Base-by-base conservation (phyloP, 1,139 yeast genomes). In the Kluyveromyces marxianus region DNA sequence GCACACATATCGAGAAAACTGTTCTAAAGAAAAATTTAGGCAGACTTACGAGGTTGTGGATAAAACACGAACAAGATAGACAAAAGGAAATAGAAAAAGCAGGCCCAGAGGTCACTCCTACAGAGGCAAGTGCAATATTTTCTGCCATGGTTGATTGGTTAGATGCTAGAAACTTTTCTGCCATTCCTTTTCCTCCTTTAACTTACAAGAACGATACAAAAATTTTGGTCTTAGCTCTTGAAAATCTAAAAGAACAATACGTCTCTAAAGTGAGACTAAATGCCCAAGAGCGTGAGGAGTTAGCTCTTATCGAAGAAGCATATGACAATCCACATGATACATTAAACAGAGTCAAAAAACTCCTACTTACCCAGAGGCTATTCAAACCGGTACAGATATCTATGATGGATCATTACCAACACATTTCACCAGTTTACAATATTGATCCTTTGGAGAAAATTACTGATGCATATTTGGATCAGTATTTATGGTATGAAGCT, bases 281-380 rank as follows among this genome's bases (percentile, higher is more conserved):
- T 56, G 83, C 95, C 7, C 70, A 83, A 4, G 96, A 94, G 63
- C 75, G 97, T 52, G 97, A 92, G 63, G 98, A 92, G 58, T 68
- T 92, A 50, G 95, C 97, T 0, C 70, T 92, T 52, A 89, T 94
- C 45, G 98, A 94, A 60, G 96, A 89, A 59, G 97, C 97, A 0
- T 92, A 88, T 62, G 99, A 92, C 58, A 88, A 88, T 54, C 99
- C 99, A 0, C 96, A 89, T 62, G 97, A 92, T 60, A 84, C 92
- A 52, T 71, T 94, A 49, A 84, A 84, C 21, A 77, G 96, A 51
- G 77, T 92, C 48, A 94, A 92, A 66, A 83, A 86, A 56, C 81
- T 83, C 44, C 67, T 94, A 39, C 69, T 90, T 48, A 87, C 97
- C 0, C 97, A 90, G 63, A 74, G 98, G 50, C 94, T 88, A 7